Base-by-base conservation (phyloP, 2,329 filamentous ascomycete species). In the Xylaria sp. region DNA sequence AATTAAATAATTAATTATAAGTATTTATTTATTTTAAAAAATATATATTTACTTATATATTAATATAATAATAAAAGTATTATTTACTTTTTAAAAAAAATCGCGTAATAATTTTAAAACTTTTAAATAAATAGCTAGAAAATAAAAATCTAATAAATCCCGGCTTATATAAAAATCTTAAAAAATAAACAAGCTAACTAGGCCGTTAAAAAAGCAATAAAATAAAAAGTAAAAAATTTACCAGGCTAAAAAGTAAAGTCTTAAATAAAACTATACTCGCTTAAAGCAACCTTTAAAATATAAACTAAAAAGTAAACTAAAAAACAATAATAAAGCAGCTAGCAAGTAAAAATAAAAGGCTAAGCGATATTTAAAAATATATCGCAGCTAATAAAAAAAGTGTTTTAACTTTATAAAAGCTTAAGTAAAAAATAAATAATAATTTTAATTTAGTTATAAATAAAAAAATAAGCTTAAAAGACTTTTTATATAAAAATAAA, bases 401-500 rank as follows among this genome's bases (percentile, higher is more conserved):
- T 47, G 12, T 9, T 47, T 21, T 3, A 47, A 12, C 42, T 47
- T n/a, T 21, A 61, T 40, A 23, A 61, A 40, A 13, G 47, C 18
- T 13, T 61, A n/a, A 61, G 44, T 25, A 61, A 61, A 51, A n/a
- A n/a, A 61, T 16, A 61, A 10, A 51, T 5, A 23, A n/a, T 16
- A 51, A 61, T 61, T 12, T 13, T 61, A 23, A 40, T 61, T 18
- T 18, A 50, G 47, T 25, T 61, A 16, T 16, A 16, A 5, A 40
- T 16, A 16, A 40, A 16, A 40, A 40, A 40, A 40, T 40, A 5
- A 12, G 37, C 37, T 16, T 40, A 3, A 40, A 16, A 40, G 37
- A 40, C 10, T 40, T 40, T 18, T 51, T 61, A 5, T 50, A 6
- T 40, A 40, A 61, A 51, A 40, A 44, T 10, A 61, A 61, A 13